Evolutionary conservation across 2,329 filamentous ascomycete genomes (phyloP), one percentile per base, ranked within the genome.

Genomic region (Fusarium xyrophilum): DNA sequence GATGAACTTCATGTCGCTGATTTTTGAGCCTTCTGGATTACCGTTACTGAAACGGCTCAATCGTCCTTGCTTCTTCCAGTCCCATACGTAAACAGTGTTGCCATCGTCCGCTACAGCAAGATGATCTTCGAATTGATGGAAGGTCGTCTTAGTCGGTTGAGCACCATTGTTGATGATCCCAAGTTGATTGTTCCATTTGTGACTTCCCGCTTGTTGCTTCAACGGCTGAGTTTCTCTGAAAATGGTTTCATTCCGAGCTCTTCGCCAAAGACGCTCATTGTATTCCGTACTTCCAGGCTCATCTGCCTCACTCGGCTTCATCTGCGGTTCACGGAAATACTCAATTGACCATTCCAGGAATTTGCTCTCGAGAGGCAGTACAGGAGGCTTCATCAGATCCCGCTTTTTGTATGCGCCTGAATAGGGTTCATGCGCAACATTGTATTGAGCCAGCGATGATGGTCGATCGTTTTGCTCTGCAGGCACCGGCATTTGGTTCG

Each of bases 61-160:
- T 35, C 90, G 88, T 51, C 85, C 86, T 69, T 91, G 88, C 56
- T 87, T 88, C 79, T 93, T 90, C 91, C 94, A 99, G 78, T 99
- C 96, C 92, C 96, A 98, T 32, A 99, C 88, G 60, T 88, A 90
- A 71, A 98, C 89, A 6, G 90, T 96, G 79, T 99, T 96, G 57
- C 91, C 89, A 73, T 97, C 94, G 79, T 99, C 96, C 15, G 93
- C 93, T 15, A 97, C 93, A 3, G 96, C 93, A 23, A 99, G 86
- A 76, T 98, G 94, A 74, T 97, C 92, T 77, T 99, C 96, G 73
- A 97, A 99, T 76, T 99, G 96, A 80, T 99, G 96, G 78, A 98
- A 97, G 8, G 92, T 91, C 90, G 99, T 92, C 81, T 94, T 96
- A 67, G 90, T 88, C 1, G 96, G 95, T 76, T 97, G 96, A 33